These are phyloP conservation scores for Suillus tomentosus DNA, from an alignment of 768 basidiomycete genomes.

Conservation along the genomic window DNA sequence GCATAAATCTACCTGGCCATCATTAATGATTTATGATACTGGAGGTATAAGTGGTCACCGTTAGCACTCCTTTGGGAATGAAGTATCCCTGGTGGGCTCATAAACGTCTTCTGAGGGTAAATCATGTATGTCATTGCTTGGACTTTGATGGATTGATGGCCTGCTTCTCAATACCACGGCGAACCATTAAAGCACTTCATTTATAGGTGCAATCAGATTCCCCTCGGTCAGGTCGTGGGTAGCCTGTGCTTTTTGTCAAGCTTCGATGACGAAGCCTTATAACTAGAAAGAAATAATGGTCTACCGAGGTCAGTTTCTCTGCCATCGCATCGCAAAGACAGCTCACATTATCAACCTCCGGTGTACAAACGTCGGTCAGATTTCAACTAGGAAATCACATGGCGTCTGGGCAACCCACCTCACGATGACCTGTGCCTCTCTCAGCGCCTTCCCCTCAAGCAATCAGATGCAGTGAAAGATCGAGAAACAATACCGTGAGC, in stretches of 20 bases:
- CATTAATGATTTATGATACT: conserved; percentile 1
- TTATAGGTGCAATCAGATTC: conserved; percentile 15
- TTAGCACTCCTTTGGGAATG: conserved; percentile 35
- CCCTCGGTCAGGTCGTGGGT: conserved; percentile 35
- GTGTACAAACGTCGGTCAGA: neutral
- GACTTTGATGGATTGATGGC: neutral
- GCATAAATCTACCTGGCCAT: conserved; percentile 28
- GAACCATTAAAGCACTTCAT: conserved; percentile 22
- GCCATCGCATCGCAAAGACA: neutral
- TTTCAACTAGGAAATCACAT: neutral
- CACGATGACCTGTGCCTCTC: conserved; percentile 6
- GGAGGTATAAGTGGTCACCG: conserved; percentile 16
- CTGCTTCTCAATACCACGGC: conserved; percentile 9
- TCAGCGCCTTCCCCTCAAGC: neutral
- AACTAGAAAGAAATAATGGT: conserved; percentile 32
- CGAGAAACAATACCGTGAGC: neutral
- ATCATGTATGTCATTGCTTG: conserved; percentile 32
- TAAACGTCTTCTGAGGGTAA: conserved; percentile 31
- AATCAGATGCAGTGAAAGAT: conserved; percentile 8
- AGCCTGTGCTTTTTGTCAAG: conserved; percentile 36
- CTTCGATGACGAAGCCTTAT: conserved; percentile 34
- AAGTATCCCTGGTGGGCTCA: conserved; percentile 32
- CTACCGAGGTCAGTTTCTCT: neutral
- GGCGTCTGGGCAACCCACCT: conserved; percentile 14
- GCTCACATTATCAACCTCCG: neutral